A percentile compares a stretch with the other conserved stretches of the same genome.
These are phyloP conservation scores for Fomitiporia mediterranea DNA, from an alignment of 1,284 basidiomycete genomes.

Conservation along the genomic window DNA sequence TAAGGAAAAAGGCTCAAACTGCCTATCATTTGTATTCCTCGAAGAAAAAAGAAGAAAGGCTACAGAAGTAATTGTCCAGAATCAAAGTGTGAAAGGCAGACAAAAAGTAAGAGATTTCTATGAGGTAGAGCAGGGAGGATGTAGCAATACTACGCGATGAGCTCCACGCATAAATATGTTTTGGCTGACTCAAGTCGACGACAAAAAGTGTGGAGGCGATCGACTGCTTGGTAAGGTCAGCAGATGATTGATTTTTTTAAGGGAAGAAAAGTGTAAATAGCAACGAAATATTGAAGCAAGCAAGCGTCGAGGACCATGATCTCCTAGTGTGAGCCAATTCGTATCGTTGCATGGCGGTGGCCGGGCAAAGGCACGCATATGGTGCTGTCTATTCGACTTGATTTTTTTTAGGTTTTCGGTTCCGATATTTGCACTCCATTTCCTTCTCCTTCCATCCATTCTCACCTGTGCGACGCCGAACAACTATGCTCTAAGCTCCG, in stretches of 20 bases:
- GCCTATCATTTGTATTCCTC: not conserved
- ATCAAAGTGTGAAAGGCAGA: not conserved
- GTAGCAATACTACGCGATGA: no score
- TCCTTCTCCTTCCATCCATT: not conserved
- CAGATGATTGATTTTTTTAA: no score
- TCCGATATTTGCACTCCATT: conserved; percentile 1
- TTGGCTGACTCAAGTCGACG: no score
- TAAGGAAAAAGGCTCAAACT: not conserved
- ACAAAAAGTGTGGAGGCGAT: not conserved
- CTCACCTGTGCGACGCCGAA: not conserved
- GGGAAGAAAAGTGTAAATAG: no score
- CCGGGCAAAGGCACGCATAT: no score
- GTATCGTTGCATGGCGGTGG: no score
- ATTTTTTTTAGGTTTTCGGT: no score
- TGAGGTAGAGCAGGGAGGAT: not conserved
- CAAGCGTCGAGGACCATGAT: no score
- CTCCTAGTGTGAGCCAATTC: no score
- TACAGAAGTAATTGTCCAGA: not conserved
- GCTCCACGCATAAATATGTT: no score
- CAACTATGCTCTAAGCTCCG: conserved; percentile 34
- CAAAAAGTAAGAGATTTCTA: not conserved
- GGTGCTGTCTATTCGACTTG: no score
- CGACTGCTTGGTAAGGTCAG: not conserved
- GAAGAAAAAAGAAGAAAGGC: not conserved
- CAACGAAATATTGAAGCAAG: no score